These are phyloP conservation scores for Penicillium sp. DNA, from an alignment of 2,329 filamentous ascomycete genomes.

Conservation along the genomic window DNA sequence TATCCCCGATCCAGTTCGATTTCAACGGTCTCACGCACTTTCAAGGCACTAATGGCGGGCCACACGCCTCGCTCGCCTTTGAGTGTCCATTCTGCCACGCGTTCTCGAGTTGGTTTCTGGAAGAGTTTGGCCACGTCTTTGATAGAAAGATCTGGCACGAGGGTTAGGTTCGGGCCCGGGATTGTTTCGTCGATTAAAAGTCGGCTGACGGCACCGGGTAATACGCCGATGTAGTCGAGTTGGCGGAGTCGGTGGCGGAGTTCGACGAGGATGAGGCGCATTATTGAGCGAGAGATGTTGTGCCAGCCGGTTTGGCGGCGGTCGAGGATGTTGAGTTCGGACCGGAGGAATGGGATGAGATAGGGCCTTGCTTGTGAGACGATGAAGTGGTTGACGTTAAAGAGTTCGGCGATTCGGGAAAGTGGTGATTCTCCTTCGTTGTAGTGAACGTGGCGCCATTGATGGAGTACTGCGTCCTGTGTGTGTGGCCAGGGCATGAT, in stretches of 20 bases:
- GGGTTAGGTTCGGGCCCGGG: conserved; percentile 69
- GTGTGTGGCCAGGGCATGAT: conserved; percentile 69
- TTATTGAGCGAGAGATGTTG: conserved; percentile 53
- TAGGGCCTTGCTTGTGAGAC: conserved; percentile 89
- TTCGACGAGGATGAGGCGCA: conserved; percentile 69
- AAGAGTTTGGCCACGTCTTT: conserved; percentile 72
- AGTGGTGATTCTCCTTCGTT: conserved; percentile 64
- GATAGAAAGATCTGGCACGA: conserved; percentile 73
- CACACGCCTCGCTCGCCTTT: conserved; percentile 84
- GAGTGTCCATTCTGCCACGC: conserved; percentile 77
- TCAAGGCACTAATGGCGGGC: conserved; percentile 78
- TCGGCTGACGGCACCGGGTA: conserved; percentile 65
- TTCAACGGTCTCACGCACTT: conserved; percentile 78
- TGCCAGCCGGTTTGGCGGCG: conserved; percentile 56
- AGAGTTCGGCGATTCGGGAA: conserved; percentile 70
- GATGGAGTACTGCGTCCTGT: conserved; percentile 59
- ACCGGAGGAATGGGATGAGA: conserved; percentile 76
- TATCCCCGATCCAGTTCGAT: conserved; percentile 83
- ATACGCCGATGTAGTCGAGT: conserved; percentile 68
- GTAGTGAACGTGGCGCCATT: conserved; percentile 63
- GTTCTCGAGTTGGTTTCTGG: conserved; percentile 73
- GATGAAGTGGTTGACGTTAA: conserved; percentile 94
- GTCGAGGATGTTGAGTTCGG: conserved; percentile 71
- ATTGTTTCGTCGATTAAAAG: conserved; percentile 80
- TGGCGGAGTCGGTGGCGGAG: conserved; percentile 76